phyloP scores from a whole-genome alignment of 768 basidiomycete species.

The Gelatoporia subvermispora region DNA sequence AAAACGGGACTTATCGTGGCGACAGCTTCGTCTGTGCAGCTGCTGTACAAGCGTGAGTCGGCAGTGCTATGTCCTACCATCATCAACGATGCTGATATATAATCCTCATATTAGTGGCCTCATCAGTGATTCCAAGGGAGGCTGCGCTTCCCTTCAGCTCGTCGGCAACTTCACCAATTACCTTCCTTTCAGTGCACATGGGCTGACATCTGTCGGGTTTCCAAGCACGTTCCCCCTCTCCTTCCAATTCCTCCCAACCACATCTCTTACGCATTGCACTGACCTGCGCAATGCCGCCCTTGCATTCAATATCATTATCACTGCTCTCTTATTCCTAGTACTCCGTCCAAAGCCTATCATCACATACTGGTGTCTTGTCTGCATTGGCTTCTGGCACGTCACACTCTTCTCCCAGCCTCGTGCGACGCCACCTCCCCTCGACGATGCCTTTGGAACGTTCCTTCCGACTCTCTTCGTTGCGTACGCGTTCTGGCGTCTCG shows the following conservation, averaged over 20 bases:
- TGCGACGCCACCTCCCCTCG: slow-evolving; percentile 60
- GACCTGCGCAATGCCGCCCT: slow-evolving; percentile 70
- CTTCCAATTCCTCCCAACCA: slow-evolving; percentile 48
- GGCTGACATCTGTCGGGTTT: slow-evolving; percentile 69
- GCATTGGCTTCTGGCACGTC: slow-evolving; percentile 84
- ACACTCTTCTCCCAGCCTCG: slow-evolving; percentile 73
- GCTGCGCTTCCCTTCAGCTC: slow-evolving; percentile 69
- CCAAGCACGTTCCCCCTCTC: slow-evolving; percentile 71
- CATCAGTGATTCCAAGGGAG: slow-evolving; percentile 59
- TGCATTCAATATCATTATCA: slow-evolving; percentile 66
- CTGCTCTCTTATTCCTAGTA: slow-evolving; percentile 63
- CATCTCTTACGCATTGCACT: slow-evolving; percentile 54
- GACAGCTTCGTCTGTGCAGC: slow-evolving; percentile 85
- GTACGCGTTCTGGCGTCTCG: slow-evolving; percentile 75
- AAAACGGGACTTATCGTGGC: slow-evolving; percentile 66
- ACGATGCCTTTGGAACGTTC: slow-evolving; percentile 71
- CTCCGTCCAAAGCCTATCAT: slow-evolving; percentile 68
- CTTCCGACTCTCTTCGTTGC: slow-evolving; percentile 73
- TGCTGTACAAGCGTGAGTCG: slow-evolving; percentile 68
- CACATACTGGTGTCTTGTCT: slow-evolving; percentile 72
- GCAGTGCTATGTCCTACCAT: neutral
- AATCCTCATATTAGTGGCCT: slow-evolving; percentile 53
- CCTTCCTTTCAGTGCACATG: slow-evolving; percentile 51
- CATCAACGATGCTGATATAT: slow-evolving; percentile 2
- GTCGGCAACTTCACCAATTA: slow-evolving; percentile 73